Conservation (phyloP, 106 monocot genomes). For the Agapanthus africanus region DNA sequence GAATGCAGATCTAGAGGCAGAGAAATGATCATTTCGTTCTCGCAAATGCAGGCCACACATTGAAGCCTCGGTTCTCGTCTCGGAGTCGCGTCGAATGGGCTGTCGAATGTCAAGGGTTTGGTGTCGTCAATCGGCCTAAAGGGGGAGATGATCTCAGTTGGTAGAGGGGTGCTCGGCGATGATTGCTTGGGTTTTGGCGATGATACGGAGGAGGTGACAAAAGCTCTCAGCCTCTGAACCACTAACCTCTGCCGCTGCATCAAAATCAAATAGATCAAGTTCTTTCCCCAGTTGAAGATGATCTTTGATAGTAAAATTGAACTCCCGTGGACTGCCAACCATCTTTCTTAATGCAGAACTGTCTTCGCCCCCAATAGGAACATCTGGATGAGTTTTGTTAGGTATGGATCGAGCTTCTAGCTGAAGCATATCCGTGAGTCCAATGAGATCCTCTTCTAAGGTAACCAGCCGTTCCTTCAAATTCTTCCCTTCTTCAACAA, state of each 20-base stretch:
- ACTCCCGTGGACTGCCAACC: slow-evolving; percentile 66
- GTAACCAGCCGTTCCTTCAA: slow-evolving; percentile 68
- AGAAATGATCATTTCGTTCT: no score
- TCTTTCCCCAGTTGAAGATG: slow-evolving; percentile 86
- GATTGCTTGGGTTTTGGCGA: no score
- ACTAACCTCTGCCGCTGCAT: slow-evolving; percentile 98
- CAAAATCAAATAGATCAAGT: slow-evolving; percentile 97
- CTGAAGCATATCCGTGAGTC: slow-evolving; percentile 78
- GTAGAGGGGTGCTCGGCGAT: no score
- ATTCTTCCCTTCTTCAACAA: slow-evolving; percentile 93
- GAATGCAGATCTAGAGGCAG: no score
- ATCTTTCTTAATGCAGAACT: slow-evolving; percentile 59
- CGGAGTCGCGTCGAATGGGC: no score
- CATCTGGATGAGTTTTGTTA: slow-evolving; percentile 85
- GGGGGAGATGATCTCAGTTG: no score
- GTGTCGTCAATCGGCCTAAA: no score
- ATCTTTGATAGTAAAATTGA: slow-evolving; percentile 68
- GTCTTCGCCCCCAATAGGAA: slow-evolving; percentile 83
- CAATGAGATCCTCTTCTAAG: slow-evolving; percentile 67
- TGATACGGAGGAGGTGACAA: no score
- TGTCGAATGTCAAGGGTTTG: no score
- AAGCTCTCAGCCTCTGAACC: no score
- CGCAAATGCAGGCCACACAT: no score
- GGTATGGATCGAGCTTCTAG: slow-evolving; percentile 86
- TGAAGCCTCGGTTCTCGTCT: no score